phyloP scores from a whole-genome alignment of 371 early-diverging fungal genomes.

The Entomophthora muscae region DNA sequence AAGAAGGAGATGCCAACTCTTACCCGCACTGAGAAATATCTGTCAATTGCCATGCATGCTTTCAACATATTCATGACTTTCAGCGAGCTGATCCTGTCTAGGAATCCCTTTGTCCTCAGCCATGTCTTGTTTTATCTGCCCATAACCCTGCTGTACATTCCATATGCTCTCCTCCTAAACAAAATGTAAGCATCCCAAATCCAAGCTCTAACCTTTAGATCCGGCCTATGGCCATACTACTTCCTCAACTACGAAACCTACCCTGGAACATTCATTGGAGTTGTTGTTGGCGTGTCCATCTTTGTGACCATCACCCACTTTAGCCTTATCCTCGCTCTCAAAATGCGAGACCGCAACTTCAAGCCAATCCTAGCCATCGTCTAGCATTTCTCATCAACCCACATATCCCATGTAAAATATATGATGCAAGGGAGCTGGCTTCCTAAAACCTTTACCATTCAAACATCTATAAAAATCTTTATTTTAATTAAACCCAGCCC shows the following conservation, averaged over 20 bases:
- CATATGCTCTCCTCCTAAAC: background rate
- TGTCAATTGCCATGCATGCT: background rate
- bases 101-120: background rate
- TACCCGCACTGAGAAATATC: background rate
- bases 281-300: background rate
- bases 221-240: background rate
- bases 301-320: background rate
- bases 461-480: no score
- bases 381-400: no score
- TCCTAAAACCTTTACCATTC: no score
- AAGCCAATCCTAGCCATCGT: no score
- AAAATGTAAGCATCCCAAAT: background rate
- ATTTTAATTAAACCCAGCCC: no score
- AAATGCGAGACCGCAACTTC: background rate
- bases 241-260: background rate
- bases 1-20: background rate
- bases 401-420: no score
- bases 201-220: background rate
- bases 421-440: no score
- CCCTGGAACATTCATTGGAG: background rate
- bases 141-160: background rate
- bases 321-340: background rate
- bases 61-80: background rate
- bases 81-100: background rate
- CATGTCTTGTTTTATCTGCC: background rate